Base-by-base conservation (phyloP, 2,329 filamentous ascomycete genomes). In the Capronia coronata region DNA sequence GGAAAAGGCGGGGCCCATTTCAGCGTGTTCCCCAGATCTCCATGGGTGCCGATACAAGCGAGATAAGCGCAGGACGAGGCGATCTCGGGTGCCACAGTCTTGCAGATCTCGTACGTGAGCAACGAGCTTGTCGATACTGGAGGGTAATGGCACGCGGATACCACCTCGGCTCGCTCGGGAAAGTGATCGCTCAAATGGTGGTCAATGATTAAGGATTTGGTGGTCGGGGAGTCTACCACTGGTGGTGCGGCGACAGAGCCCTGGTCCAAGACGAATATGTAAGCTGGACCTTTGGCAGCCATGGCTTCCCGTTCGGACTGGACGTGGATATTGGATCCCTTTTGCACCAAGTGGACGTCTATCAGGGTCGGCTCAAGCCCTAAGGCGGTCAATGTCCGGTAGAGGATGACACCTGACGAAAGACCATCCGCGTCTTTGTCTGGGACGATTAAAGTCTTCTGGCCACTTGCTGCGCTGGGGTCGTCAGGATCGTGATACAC, bases 391-490 rank as follows among this genome's bases (percentile, higher is more conserved):
- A 86, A 68, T 0, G 80, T 83, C 47, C 75, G 76, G 48, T 78
- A 70, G 1, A 86, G 62, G 23, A 85, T 84, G 1, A 76, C 76
- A 0, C 82, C 83, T 1, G 82, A 78, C 1, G 76, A 76, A 2
- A 86, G 68, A 0, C 82, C 83, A 63, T 86, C 82, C 2, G 80
- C 80, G 57, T 85, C 82, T 60, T 84, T 85, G 61, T 86, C 82
- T 0, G 83, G 83, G 0, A 84, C 72, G 11, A 86, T 79, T 14
- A 85, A 64, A 1, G 75, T 77, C 29, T 67, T 70, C 48, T 77
- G 71, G 8, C 72, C 65, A 9, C 76, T 66, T 13, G 67, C 59
- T 14, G 73, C 79, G 63, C 80, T 82, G 54, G 9, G 43, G 21
- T 30, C 23, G n/a, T 50, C 41, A 56, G 46, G 39, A 42, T 27